phyloP scores from a whole-genome alignment of 2,329 filamentous ascomycete genomes.

The Colletotrichum noveboracense region DNA sequence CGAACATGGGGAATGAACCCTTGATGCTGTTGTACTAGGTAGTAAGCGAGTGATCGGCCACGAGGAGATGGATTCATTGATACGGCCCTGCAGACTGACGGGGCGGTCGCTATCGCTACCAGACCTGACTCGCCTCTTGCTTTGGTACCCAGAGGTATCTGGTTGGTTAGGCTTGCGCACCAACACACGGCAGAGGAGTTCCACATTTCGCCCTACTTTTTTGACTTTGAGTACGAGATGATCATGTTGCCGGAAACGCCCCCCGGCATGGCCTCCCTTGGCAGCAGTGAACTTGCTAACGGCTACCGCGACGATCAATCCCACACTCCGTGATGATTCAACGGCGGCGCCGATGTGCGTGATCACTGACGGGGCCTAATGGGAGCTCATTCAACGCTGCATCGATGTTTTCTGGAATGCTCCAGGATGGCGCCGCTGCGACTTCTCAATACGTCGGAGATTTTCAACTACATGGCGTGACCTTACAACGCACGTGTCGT shows the following conservation, averaged over 20 bases:
- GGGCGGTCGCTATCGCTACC: not conserved
- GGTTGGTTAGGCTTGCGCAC: not conserved
- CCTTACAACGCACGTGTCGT: not conserved
- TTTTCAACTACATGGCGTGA: not conserved
- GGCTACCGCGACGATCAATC: not conserved
- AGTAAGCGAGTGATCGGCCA: not conserved
- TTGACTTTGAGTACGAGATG: not conserved
- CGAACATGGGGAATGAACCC: not conserved
- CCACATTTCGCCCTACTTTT: not conserved
- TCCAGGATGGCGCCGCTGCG: not conserved
- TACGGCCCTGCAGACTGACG: not conserved
- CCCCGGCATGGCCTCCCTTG: not conserved
- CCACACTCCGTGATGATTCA: not conserved
- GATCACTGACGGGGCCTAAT: not conserved
- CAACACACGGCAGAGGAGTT: not conserved
- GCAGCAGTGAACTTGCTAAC: not conserved
- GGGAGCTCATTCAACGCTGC: rapidly evolving
- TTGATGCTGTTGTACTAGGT: not conserved
- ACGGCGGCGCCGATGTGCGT: not conserved
- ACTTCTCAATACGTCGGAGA: not conserved
- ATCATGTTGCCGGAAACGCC: not conserved
- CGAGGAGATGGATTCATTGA: not conserved
- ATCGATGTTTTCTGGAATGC: not conserved
- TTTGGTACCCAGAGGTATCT: not conserved
- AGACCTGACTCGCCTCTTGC: not conserved